Base-by-base conservation (phyloP, 2,329 filamentous ascomycete species). In the Xylariales sp. region DNA sequence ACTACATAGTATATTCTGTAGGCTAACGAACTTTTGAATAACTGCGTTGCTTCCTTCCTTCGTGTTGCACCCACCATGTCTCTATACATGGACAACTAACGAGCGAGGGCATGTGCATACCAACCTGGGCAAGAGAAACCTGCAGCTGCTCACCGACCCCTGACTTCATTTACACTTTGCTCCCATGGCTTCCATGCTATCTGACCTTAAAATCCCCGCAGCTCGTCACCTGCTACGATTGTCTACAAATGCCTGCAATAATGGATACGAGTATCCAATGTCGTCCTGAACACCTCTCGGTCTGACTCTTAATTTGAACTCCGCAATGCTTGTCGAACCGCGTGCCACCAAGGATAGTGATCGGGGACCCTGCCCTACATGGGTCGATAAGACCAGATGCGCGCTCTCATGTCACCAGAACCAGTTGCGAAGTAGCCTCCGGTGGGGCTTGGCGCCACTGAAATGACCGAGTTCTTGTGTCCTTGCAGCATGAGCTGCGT, bases 401-500 rank as follows among this genome's bases (percentile, higher is more conserved):
- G 84, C 41, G 93, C 93, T 61, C 91, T 86, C 88, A 95, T 95
- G 62, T 98, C 93, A 56, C 93, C 93, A 52, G 90, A 96, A 47
- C 93, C 93, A 4, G 93, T 98, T 29, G 93, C 93, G 61, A 98
- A 98, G 60, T 88, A 84, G 49, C 82, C 81, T 44, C 89, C 90
- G 25, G 79, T 82, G 12, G 93, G 93, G 64, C 89, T 95, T 16
- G 93, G 93, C 1, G 93, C 91, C 39, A 98, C 93, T 3, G 90
- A 96, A 56, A 97, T 97, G 54, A 98, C 93, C 9, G 88, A 95
- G 68, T 97, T 97, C 76, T 97, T 97, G 64, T 98, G 93, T 19
- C 93, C 93, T 65, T 97, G 93, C 47, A 98, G 78, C 93, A 97
- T 97, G 62, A 98, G 84, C 68, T 97, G 91, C 1, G 91, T 94